Percentiles rank a stretch among this genome's conserved stretches.
Conservation (phyloP, 108 stramenopile genomes). For the Cyclotella choctawhatcheeana region DNA sequence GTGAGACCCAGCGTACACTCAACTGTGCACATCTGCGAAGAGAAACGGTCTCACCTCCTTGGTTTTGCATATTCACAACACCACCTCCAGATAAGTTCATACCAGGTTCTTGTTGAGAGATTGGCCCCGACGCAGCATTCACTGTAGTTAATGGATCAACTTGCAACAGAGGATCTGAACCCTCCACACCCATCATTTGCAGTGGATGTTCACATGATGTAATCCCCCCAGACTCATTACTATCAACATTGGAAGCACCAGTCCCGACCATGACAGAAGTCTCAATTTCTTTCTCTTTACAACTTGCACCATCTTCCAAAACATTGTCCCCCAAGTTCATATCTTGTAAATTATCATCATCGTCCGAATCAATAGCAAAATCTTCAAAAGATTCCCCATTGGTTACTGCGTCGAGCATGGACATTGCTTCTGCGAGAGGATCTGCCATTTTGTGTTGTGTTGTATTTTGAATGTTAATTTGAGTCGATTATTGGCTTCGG, state of each 20-base stretch:
- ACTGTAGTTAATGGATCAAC: not conserved
- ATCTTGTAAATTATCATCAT: slow-evolving; percentile 37
- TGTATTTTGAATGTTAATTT: not conserved
- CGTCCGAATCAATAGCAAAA: slow-evolving; percentile 73
- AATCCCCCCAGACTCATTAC: not conserved
- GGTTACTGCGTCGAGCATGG: slow-evolving; percentile 20
- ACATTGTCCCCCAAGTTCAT: slow-evolving; percentile 13
- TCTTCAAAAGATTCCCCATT: slow-evolving; percentile 16
- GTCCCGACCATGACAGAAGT: too few relatives aligned
- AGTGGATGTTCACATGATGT: not conserved
- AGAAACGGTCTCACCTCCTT: not conserved
- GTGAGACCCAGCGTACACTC: too few relatives aligned
- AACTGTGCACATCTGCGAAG: too few relatives aligned
- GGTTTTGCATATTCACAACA: not conserved
- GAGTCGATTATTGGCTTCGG: not conserved
- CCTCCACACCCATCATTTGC: slow-evolving; percentile 1
- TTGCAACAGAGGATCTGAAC: slow-evolving; percentile 7
- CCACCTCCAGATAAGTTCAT: not conserved
- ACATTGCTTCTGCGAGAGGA: slow-evolving; percentile 28
- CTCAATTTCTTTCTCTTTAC: too few relatives aligned
- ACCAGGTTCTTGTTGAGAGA: not conserved
- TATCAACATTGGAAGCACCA: not conserved
- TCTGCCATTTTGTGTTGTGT: not conserved
- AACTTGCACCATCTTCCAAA: not conserved
- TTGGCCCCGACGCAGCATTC: not conserved